Evolutionary conservation across 1,284 basidiomycete species (phyloP).

Genomic region (Moniliella sp.): DNA sequence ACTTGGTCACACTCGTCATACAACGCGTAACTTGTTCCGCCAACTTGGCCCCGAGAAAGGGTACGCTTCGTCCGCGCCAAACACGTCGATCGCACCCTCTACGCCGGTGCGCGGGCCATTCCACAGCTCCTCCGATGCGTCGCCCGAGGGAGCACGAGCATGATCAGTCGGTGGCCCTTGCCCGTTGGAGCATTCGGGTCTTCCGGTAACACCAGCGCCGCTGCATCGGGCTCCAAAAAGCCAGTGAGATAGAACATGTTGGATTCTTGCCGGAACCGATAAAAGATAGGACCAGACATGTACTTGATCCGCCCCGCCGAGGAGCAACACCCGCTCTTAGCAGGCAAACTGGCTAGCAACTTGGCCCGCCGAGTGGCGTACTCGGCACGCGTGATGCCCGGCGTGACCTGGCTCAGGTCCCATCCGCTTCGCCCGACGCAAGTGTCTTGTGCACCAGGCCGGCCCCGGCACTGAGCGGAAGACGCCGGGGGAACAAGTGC

Average conservation of each 20-base stretch:
- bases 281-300: conserved; percentile 45
- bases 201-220: conserved; percentile 44
- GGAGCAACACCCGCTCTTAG: conserved; percentile 55
- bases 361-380: conserved; percentile 55
- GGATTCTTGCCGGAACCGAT: conserved; percentile 62
- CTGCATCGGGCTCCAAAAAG: conserved; percentile 71
- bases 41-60: too few species aligned
- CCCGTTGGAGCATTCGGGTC: conserved; percentile 36
- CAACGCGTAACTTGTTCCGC: too few species aligned
- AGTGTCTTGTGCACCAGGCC: conserved; percentile 4
- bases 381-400: conserved; percentile 58
- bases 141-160: conserved; percentile 49
- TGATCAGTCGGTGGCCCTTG: conserved; percentile 62
- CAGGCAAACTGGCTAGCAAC: conserved; percentile 57
- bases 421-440: conserved; percentile 34
- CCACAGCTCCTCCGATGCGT: conserved; percentile 66
- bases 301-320: conserved; percentile 62
- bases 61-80: conserved; percentile 25
- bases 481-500: conserved; percentile 43
- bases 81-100: conserved; percentile 23
- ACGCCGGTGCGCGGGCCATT: conserved; percentile 49
- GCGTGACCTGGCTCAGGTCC: too few species aligned
- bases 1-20: conserved; percentile 18
- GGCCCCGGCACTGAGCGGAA: conserved; percentile 4
- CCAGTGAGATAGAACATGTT: conserved; percentile 54